phyloP scores from a whole-genome alignment of 208 protist species.

The Trypanosoma vivax region DNA sequence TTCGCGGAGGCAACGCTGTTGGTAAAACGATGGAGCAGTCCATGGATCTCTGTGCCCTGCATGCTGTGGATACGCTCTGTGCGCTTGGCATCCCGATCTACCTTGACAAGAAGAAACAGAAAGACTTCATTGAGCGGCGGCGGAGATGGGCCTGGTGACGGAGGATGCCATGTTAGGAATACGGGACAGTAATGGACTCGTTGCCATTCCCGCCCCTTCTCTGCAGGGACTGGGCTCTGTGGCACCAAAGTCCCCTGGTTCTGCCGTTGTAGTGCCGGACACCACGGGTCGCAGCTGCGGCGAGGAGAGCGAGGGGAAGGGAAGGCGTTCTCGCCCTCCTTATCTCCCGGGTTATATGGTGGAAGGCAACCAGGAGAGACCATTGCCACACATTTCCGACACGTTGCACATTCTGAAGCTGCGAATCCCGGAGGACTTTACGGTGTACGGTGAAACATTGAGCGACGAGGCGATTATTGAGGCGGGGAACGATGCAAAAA shows the following conservation, averaged over 20 bases:
- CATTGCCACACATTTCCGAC: conserved; percentile 44
- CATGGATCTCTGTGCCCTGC: conserved; percentile 55
- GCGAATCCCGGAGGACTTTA: conserved; percentile 56
- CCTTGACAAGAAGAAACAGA: conserved; percentile 31
- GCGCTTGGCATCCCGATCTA: conserved; percentile 47
- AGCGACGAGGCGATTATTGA: conserved; percentile 29
- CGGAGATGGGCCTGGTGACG: conserved; percentile 28
- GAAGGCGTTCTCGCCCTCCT: conserved; percentile 6
- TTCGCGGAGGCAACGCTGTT: conserved; percentile 63
- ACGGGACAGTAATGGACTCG: conserved; percentile 17
- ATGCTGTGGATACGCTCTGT: conserved; percentile 67
- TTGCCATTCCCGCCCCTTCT: conserved; percentile 22
- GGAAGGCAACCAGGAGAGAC: conserved; percentile 45
- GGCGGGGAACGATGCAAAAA: conserved; percentile 45
- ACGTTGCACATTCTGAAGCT: conserved; percentile 41
- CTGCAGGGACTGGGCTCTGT: not conserved
- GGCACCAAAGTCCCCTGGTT: not conserved
- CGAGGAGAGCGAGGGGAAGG: not conserved
- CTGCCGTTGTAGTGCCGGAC: not conserved
- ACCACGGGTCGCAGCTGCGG: not conserved
- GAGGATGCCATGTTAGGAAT: conserved; percentile 22
- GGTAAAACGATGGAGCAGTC: conserved; percentile 43
- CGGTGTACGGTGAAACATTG: conserved; percentile 27
- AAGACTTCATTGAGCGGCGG: conserved; percentile 33
- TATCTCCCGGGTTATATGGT: conserved; percentile 64